Base-by-base conservation (phyloP, 371 early-diverging fungal species). In the Rhizopus arrhizus region DNA sequence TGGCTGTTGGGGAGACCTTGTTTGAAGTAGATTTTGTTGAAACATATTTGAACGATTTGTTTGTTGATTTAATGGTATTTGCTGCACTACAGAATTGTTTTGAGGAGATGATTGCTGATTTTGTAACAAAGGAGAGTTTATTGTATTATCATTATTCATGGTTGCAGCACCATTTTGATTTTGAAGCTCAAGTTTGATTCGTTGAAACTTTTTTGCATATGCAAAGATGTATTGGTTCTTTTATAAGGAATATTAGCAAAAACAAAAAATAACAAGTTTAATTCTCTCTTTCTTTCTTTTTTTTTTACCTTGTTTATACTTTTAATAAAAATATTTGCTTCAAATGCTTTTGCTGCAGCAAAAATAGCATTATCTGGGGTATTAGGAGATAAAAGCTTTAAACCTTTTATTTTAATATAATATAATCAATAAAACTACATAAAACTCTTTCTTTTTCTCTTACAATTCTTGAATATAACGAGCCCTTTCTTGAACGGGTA, bases 301-400 rank as follows among this genome's bases (percentile, higher is more conserved):
- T n/a, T n/a, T n/a, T 43, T 63, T 68, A 80, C 80, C 67, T 80
- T 80, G 68, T 68, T 72, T 13, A 69, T 70, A 33, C 77, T 75
- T 57, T 56, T 66, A 5, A 58, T 59, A 40, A 68, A 75, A n/a
- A 77, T 47, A 3, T 65, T 61, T 11, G 56, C 43, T 45, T 80
- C 80, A 62, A 75, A 77, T 35, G 69, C 73, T 31, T 67, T 68
- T 13, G 80, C 77, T 10, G 75, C 80, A 16, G 70, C 60, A 55
- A 74, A 65, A 41, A 80, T 80, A 55, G 77, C 75, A 31, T 41
- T 53, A 13, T 80, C 75, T 8, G 74, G 41, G 6, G 80, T 80
- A 10, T 60, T 58, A 34, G 77, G 77, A 8, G 80, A 80, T n/a
- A 80, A 50, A 35, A 67, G 64, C 32, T 67, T 70, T 42, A 80